phyloP scores from a whole-genome alignment of 202 grass and related monocot species.

The Schoenoplectus tabernaemontani region DNA sequence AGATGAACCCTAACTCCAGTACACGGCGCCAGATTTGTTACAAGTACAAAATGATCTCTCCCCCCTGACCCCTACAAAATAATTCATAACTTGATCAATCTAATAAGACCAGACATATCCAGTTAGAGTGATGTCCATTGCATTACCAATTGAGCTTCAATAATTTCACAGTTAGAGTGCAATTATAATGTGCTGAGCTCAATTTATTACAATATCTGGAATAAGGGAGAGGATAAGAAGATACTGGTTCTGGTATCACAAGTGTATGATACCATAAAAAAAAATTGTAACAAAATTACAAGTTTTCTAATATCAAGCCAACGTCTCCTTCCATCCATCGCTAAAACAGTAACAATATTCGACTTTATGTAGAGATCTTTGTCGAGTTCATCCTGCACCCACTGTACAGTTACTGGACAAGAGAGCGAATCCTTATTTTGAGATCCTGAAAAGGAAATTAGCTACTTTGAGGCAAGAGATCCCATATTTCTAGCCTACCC shows the following conservation, averaged over 20 bases:
- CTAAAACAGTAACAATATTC: constrained; percentile 74
- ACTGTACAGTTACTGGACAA: constrained; percentile 61
- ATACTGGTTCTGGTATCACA: not conserved
- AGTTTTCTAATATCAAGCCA: constrained; percentile 93
- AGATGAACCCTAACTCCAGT: constrained; percentile 91
- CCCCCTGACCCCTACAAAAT: constrained; percentile 55
- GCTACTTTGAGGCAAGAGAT: not conserved
- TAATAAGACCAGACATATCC: not conserved
- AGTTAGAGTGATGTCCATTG: constrained; percentile 10
- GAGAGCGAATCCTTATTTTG: constrained; percentile 40
- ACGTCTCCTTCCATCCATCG: constrained; percentile 93
- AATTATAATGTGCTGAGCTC: not conserved
- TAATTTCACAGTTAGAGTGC: not conserved
- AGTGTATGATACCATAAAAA: not conserved
- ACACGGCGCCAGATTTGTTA: constrained; percentile 95
- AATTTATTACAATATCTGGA: not conserved
- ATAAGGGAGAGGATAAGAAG: not conserved
- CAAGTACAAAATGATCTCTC: constrained; percentile 79
- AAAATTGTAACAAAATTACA: constrained; percentile 42
- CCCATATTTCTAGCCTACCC: not conserved
- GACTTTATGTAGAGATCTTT: constrained; percentile 85
- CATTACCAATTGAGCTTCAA: constrained; percentile 19
- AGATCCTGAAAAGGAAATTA: constrained; percentile 43
- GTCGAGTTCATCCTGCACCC: constrained; percentile 80
- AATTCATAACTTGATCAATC: constrained; percentile 22